A percentile compares a stretch with the other conserved stretches of the same genome.
Evolutionary conservation across 768 basidiomycete species (phyloP).

Genomic region (Suillus tomentosus): DNA sequence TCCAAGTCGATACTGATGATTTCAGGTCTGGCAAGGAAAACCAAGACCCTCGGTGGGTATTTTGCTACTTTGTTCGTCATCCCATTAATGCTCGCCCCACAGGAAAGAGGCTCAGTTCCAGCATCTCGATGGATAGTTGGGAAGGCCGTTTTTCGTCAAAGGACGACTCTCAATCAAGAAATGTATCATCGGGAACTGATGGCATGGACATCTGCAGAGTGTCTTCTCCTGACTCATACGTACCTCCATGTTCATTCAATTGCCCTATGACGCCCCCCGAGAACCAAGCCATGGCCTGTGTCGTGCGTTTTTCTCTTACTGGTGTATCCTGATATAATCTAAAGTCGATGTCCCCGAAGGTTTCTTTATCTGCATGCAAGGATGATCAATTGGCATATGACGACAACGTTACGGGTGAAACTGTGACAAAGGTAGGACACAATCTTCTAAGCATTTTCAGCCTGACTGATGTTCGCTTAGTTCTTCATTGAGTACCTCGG

Average conservation of each 20-base stretch:
- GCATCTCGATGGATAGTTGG: not conserved
- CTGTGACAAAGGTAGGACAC: slow-evolving; percentile 25
- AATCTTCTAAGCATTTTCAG: not conserved
- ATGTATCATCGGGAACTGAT: not conserved
- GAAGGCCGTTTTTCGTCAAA: not conserved
- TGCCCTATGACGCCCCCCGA: slow-evolving; percentile 19
- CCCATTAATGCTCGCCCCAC: not conserved
- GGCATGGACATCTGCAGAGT: not conserved
- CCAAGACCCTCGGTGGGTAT: not conserved
- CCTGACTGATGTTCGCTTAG: not conserved
- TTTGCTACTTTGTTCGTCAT: not conserved
- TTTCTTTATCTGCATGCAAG: slow-evolving; percentile 32
- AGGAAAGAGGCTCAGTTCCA: slow-evolving; percentile 4
- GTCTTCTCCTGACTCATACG: slow-evolving; percentile 24
- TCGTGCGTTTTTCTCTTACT: slow-evolving; percentile 20
- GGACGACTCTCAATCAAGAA: not conserved
- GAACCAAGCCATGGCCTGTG: slow-evolving; percentile 16
- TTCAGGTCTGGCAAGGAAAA: slow-evolving; percentile 2
- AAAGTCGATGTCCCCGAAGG: slow-evolving; percentile 13
- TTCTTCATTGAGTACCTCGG: slow-evolving; percentile 4
- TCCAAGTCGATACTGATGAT: not conserved
- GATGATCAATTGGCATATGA: slow-evolving; percentile 29
- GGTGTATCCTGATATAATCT: slow-evolving; percentile 3
- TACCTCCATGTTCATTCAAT: slow-evolving; percentile 17
- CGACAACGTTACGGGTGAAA: slow-evolving; percentile 18